Conservation (phyloP, 179 eudicot genomes). For the Beta corolliflora region DNA sequence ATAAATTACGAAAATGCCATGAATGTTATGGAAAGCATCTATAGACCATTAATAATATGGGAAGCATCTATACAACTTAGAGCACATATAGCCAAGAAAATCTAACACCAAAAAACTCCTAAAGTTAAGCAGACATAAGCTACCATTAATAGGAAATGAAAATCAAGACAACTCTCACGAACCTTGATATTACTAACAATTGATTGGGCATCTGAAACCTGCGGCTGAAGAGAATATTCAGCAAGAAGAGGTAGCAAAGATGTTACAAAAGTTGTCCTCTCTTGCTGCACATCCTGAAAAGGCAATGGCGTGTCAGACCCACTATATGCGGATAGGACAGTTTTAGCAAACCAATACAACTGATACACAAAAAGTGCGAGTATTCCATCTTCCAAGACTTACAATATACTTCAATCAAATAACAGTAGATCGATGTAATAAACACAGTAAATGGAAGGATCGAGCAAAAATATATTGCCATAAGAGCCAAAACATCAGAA, state of each 20-base stretch:
- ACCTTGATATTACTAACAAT: slow-evolving; percentile 92
- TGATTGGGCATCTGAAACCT: slow-evolving; percentile 83
- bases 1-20: too few species aligned
- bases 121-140: neutral
- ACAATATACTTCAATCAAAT: neutral
- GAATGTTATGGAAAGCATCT: too few species aligned
- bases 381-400: neutral
- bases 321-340: neutral
- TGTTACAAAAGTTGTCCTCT: slow-evolving; percentile 78
- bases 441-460: neutral
- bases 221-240: slow-evolving; percentile 83
- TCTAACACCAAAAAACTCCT: neutral
- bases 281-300: slow-evolving; percentile 88
- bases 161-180: slow-evolving; percentile 22
- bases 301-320: slow-evolving; percentile 9
- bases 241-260: slow-evolving; percentile 88
- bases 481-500: neutral
- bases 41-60: too few species aligned
- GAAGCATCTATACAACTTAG: neutral
- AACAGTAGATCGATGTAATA: neutral
- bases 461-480: neutral
- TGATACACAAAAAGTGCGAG: neutral
- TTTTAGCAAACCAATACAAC: neutral
- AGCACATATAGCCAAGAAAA: neutral
- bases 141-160: neutral